phyloP scores from a whole-genome alignment of 1,284 basidiomycete genomes.

The Apiotrichum porosum region DNA sequence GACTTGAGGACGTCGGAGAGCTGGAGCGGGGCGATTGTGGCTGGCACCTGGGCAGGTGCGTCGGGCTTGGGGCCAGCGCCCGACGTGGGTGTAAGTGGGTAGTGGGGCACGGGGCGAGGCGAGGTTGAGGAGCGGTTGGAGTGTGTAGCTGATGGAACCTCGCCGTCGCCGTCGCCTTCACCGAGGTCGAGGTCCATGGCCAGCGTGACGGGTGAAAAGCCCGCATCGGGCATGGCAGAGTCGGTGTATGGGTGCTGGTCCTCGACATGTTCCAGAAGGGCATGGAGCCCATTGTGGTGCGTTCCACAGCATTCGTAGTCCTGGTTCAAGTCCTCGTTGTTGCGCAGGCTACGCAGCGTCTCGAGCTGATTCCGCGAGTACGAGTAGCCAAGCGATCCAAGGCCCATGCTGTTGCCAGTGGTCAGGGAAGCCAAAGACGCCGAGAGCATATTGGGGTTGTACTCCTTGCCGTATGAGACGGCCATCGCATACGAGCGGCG shows the following conservation, averaged over 20 bases:
- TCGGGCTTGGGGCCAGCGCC: conserved; percentile 5
- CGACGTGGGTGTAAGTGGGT: conserved; percentile 31
- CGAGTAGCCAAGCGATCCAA: conserved; percentile 22
- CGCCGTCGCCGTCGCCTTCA: conserved; percentile 26
- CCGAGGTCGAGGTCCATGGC: conserved; percentile 45
- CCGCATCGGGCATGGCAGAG: conserved; percentile 22
- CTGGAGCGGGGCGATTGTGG: conserved; percentile 28
- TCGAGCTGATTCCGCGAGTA: conserved; percentile 40
- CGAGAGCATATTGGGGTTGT: conserved; percentile 25
- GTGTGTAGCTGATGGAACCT: conserved; percentile 19
- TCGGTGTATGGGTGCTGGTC: conserved; percentile 41
- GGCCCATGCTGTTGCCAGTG: conserved; percentile 13
- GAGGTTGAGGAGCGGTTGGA: conserved; percentile 34
- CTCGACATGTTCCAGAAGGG: conserved; percentile 44
- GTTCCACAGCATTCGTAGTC: conserved; percentile 42
- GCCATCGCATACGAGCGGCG: conserved; percentile 43
- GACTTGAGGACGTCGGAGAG: conserved; percentile 47
- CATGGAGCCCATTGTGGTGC: conserved; percentile 37
- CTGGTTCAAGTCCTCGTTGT: conserved; percentile 36
- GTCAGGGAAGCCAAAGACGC: conserved; percentile 42
- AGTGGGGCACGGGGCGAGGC: conserved; percentile 29
- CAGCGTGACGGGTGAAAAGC: conserved; percentile 38
- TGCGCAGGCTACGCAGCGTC: conserved; percentile 29
- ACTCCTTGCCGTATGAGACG: conserved; percentile 20
- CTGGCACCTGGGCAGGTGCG: neutral